Conservation (phyloP, 2,329 filamentous ascomycete genomes). For the Annulohypoxylon truncatum region DNA sequence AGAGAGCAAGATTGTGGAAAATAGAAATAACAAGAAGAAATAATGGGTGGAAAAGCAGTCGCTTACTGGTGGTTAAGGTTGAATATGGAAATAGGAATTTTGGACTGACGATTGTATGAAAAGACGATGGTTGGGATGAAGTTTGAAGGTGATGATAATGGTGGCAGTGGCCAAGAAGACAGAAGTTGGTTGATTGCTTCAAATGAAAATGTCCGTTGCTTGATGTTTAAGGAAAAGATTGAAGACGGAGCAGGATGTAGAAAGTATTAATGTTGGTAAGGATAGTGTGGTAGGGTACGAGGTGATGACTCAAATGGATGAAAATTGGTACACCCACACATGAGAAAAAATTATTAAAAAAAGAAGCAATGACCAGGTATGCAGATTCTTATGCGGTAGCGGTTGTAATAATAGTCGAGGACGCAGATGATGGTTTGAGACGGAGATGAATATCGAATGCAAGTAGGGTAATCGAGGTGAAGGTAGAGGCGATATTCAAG, state of each 20-base stretch:
- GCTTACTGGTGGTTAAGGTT: neutral
- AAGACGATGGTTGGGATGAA: neutral
- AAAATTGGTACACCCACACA: neutral
- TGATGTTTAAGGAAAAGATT: neutral
- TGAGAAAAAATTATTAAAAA: neutral
- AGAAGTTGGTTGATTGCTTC: neutral
- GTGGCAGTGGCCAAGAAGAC: neutral
- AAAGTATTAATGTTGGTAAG: neutral
- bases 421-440: neutral
- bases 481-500: neutral
- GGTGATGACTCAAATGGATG: neutral
- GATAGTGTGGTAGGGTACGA: neutral
- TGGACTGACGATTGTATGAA: too few species aligned
- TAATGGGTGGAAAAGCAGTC: neutral
- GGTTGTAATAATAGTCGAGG: neutral
- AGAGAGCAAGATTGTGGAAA: neutral
- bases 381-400: neutral
- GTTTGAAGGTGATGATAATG: neutral
- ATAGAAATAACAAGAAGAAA: neutral
- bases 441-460: neutral
- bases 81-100: neutral
- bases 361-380: neutral
- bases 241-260: neutral
- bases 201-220: neutral
- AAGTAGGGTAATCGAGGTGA: neutral